These are phyloP conservation scores for Buxus sempervirens DNA, from an alignment of 164 flowering plant species.

Conservation along the genomic window DNA sequence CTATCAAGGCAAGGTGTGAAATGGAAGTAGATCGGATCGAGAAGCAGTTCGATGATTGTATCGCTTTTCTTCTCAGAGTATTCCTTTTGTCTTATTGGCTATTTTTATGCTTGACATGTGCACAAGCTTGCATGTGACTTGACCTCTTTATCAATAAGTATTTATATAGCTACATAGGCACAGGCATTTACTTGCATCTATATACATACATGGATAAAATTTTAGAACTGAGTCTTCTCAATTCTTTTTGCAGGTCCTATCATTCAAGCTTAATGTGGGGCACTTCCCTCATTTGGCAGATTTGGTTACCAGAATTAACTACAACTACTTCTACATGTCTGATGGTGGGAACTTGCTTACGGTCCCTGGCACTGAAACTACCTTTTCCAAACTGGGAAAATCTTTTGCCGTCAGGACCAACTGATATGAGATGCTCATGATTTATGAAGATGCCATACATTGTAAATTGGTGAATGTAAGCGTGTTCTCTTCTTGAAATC, in stretches of 20 bases:
- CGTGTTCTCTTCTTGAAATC: background rate
- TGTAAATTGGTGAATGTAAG: background rate
- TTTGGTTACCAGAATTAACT: slow-evolving; percentile 90
- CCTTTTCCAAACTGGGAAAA: slow-evolving; percentile 43
- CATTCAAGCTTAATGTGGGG: slow-evolving; percentile 92
- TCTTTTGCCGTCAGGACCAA: slow-evolving; percentile 29
- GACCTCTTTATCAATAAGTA: too few species aligned
- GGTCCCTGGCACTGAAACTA: slow-evolving; percentile 51
- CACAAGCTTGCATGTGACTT: background rate
- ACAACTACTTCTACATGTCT: slow-evolving; percentile 92
- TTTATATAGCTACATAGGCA: background rate
- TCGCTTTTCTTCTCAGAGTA: slow-evolving; percentile 93
- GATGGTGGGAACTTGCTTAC: slow-evolving; percentile 67
- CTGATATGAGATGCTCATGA: slow-evolving; percentile 3
- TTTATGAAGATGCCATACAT: background rate
- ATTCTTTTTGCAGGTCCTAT: slow-evolving; percentile 65
- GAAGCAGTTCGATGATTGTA: slow-evolving; percentile 96
- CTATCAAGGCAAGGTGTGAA: slow-evolving; percentile 81
- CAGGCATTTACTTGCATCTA: background rate
- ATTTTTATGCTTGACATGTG: background rate
- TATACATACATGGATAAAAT: background rate
- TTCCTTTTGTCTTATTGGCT: slow-evolving; percentile 3
- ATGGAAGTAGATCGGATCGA: slow-evolving; percentile 83
- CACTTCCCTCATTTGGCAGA: slow-evolving; percentile 96
- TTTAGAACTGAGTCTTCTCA: background rate